Percentiles rank a stretch among this genome's conserved stretches.
Evolutionary conservation across 306 rosid genomes (phyloP).

Genomic region (Elaeagnus macrophylla): DNA sequence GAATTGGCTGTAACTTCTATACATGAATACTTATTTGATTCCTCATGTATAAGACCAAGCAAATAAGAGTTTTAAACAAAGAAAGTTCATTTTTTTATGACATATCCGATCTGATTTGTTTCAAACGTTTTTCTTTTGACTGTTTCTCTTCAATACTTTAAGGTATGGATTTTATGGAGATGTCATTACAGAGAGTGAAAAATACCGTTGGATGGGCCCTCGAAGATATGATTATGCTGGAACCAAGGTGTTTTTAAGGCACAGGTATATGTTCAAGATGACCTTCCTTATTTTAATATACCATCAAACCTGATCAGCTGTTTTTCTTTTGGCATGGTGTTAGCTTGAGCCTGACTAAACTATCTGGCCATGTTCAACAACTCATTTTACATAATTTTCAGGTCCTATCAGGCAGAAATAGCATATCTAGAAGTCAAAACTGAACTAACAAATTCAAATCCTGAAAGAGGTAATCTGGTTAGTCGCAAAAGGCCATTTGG

Average conservation of each 20-base stretch:
- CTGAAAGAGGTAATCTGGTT: conserved; percentile 29
- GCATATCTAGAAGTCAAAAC: conserved; percentile 64
- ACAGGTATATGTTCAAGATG: conserved; percentile 38
- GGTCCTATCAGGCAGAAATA: conserved; percentile 88
- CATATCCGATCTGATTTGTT: too few species aligned
- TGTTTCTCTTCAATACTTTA: conserved; percentile 20
- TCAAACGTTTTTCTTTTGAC: conserved; percentile 9
- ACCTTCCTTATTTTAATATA: conserved; percentile 1
- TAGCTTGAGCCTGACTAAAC: background rate
- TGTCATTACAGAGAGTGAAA: conserved; percentile 90
- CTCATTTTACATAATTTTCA: conserved; percentile 24
- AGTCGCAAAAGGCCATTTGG: conserved; percentile 16
- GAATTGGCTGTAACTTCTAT: too few species aligned
- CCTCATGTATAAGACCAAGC: too few species aligned
- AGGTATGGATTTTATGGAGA: conserved; percentile 99
- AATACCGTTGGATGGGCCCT: conserved; percentile 98
- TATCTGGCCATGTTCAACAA: too few species aligned
- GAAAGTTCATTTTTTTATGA: too few species aligned
- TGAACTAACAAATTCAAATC: conserved; percentile 34
- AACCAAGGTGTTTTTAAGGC: conserved; percentile 74
- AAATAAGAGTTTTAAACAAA: too few species aligned
- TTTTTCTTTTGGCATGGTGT: background rate
- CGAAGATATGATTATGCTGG: conserved; percentile 90
- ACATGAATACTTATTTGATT: too few species aligned
- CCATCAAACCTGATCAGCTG: conserved; percentile 1